Conservation (phyloP, 352 stramenopile species). For the Phytophthora sansomeana region DNA sequence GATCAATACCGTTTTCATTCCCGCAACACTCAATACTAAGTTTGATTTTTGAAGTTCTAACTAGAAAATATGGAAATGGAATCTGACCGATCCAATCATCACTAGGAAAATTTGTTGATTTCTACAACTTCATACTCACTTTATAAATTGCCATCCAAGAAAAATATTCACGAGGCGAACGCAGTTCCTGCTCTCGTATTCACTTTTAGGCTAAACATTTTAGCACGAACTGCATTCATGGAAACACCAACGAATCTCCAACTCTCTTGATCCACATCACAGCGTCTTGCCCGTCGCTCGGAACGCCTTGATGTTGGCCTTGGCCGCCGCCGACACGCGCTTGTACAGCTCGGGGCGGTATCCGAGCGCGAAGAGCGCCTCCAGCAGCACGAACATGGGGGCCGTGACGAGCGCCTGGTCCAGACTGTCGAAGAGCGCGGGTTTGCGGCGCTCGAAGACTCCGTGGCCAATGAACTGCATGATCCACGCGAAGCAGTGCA, state of each 20-base stretch:
- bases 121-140: too few relatives aligned
- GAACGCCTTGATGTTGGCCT: slow-evolving; percentile 69
- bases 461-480: slow-evolving; percentile 89
- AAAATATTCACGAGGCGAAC: too few relatives aligned
- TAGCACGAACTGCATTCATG: not conserved
- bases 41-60: too few relatives aligned
- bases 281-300: slow-evolving; percentile 46
- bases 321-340: slow-evolving; percentile 59
- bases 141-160: too few relatives aligned
- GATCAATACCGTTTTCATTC: too few relatives aligned
- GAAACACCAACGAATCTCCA: not conserved
- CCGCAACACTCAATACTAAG: too few relatives aligned
- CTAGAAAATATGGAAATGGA: too few relatives aligned
- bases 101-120: too few relatives aligned
- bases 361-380: slow-evolving; percentile 78
- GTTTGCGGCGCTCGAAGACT: slow-evolving; percentile 87
- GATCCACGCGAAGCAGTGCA: slow-evolving; percentile 77
- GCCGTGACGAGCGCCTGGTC: slow-evolving; percentile 85
- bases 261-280: slow-evolving; percentile 19
- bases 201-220: too few relatives aligned
- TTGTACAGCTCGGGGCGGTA: slow-evolving; percentile 77
- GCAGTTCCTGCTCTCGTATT: too few relatives aligned
- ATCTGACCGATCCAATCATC: not conserved
- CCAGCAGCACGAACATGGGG: slow-evolving; percentile 89
- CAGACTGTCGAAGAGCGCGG: slow-evolving; percentile 85